Conservation (phyloP, 768 basidiomycete species). For the Hysterangium stoloniferum region DNA sequence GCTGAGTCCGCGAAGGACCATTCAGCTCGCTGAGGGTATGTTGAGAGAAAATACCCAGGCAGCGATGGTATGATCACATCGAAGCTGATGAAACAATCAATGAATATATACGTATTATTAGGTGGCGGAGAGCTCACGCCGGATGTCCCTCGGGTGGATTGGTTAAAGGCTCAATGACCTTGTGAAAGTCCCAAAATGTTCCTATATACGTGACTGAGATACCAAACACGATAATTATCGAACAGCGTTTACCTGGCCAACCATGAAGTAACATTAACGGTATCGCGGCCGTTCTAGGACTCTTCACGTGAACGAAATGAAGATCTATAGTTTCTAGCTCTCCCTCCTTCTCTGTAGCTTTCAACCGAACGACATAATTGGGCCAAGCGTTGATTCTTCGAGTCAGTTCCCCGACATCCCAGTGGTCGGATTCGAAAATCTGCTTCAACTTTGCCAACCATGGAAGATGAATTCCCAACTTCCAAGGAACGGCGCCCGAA, state of each 20-base stretch:
- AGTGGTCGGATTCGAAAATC: slow-evolving; percentile 9
- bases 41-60: slow-evolving; percentile 16
- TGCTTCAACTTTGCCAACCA: slow-evolving; percentile 10
- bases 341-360: slow-evolving; percentile 1
- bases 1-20: slow-evolving; percentile 14
- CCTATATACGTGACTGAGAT: slow-evolving; percentile 2
- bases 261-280: slow-evolving; percentile 14
- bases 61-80: slow-evolving; percentile 16
- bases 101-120: no score
- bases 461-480: slow-evolving; percentile 9
- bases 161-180: slow-evolving; percentile 15
- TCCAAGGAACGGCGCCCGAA: slow-evolving; percentile 4
- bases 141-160: slow-evolving; percentile 11
- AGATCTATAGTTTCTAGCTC: slow-evolving; percentile 11
- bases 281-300: slow-evolving; percentile 9
- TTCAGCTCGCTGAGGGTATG: slow-evolving; percentile 9
- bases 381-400: slow-evolving; percentile 9
- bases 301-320: slow-evolving; percentile 14
- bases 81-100: no score
- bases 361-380: slow-evolving; percentile 10
- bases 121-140: slow-evolving; percentile 15
- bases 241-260: slow-evolving; percentile 11
- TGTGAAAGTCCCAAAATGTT: slow-evolving; percentile 17
- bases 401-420: slow-evolving; percentile 8
- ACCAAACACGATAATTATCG: not conserved